Base-by-base conservation (phyloP, 2,329 filamentous ascomycete species). In the Fusarium siculi region DNA sequence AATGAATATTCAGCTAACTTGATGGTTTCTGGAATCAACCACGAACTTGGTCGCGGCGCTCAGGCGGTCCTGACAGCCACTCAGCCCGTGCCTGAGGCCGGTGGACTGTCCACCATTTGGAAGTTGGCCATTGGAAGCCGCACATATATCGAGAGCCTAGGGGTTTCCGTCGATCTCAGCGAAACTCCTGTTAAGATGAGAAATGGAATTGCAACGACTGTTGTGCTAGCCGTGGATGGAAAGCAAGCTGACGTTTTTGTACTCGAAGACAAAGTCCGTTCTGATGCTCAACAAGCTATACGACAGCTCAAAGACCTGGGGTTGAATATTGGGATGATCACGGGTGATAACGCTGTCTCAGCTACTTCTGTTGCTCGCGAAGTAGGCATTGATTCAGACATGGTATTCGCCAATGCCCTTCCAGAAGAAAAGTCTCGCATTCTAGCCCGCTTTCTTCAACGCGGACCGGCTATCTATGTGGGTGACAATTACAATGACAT, bases 1-100 rank as follows among this genome's bases (percentile, higher is more conserved):
- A 1, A 4, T 0, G 30, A 19, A 2, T 23, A 12, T 3, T 23
- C 19, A 2, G 0, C 8, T 9, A 23, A 2, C 4, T 10, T 34
- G 16, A 15, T 15, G n/a, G 32, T 36, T 1, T 52, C 32, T 1
- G 32, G 19, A 23, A 2, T 52, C 10, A 36, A 52, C 4, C 30
- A 52, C 1, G 11, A 36, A 5, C 32, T 52, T 23, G 49, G 32
- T 15, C 49, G 49, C 9, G 49, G 49, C 9, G 49, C 32, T 15
- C 32, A 25, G 15, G 49, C n/a, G 9, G 5, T 21, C 5, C 11
- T 25, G 32, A 52, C 6, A 36, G 21, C 2, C 2, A 49, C 2
- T 49, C 7, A n/a, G 1, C n/a, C 32, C 1, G 11, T 8, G 5
- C 19, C 21, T 0, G 16, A 2, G 9, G 2, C 30, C 10, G 30